Base-by-base conservation (phyloP, 495 filamentous ascomycete species). In the Lineolata rhizophorae region DNA sequence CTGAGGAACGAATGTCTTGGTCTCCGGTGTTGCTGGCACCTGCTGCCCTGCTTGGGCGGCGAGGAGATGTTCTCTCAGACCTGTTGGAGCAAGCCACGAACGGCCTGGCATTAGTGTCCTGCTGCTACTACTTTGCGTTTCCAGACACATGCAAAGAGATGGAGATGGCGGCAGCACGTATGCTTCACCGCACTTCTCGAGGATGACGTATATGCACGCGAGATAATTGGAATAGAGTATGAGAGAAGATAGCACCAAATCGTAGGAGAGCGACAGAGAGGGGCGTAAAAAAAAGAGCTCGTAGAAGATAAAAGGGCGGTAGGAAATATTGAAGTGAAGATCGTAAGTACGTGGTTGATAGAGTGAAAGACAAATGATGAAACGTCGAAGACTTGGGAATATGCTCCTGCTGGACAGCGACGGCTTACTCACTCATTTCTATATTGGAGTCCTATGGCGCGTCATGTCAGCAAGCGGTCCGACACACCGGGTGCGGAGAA, bases 11-110 rank as follows among this genome's bases (percentile, higher is more conserved):
- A n/a, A n/a, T n/a, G n/a, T n/a, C n/a, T n/a, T n/a, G n/a, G n/a
- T n/a, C n/a, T n/a, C n/a, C n/a, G n/a, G n/a, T n/a, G n/a, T n/a
- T 3, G 38, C 31, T n/a, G 32, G 27, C 15, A 37, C 4, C 11
- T 33, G 40, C 27, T 47, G 44, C 27, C 35, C 41, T 22, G 43
- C 39, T 26, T 46, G 45, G n/a, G 45, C 47, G 30, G 51, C 51
- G 31, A 54, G 47, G 10, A 56, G 50, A 20, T 56, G 53, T 33
- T 56, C 53, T 34, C 53, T 47, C 39, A 56, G 42, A 33, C 47
- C 52, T 55, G 33, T 6, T 6, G 10, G 16, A 12, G 6, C 6
- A 8, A 30, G 28, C 16, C 11, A 30, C 8, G 12, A 26, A 12
- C 8, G 8, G 22, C 12, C 12, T 12, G 12, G 8, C 8, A 12